Base-by-base conservation (phyloP, 805 yeast species). In the Candida vaughaniae region DNA sequence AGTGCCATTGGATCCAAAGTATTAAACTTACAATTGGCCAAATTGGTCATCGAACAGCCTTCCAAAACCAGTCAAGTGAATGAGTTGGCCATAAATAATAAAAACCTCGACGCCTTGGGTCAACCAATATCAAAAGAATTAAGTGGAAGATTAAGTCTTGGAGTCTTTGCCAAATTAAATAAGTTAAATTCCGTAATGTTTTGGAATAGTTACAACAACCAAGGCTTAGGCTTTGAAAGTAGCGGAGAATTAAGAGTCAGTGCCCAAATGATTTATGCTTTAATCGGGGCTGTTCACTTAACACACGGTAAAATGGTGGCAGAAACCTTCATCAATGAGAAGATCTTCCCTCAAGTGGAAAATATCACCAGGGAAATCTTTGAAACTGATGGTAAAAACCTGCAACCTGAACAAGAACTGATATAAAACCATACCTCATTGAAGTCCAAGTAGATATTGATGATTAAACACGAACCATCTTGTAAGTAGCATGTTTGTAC, bases 1-100 rank as follows among this genome's bases (percentile, higher is more conserved):
- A 71, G 87, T 14, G 74, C 82, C 29, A 65, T 87, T 56, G 97
- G 95, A 12, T 55, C 73, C 25, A 82, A 81, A 53, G 63, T 80
- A 49, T 58, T 83, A 46, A 79, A 78, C 53, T 65, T 72, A 34
- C 57, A 52, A 37, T 60, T 71, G 27, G 69, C 78, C 22, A 73
- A 75, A 49, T 55, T 55, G 41, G 75, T 70, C 11, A 48, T 63
- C 31, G 71, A 48, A 37, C 25, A 16, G 7, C 36, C 36, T 4
- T 30, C 39, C n/a, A 44, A 39, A 29, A 46, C 48, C 15, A 47
- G 58, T 43, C 38, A 41, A 26, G 33, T 34, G 36, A 60, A 63
- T 39, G 64, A 55, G 12, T 45, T 49, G 38, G 62, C 72, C 18
- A 62, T 79, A 29, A 69, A 71, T 43, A 71, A 73, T 16, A 55